A percentile compares a stretch with the other conserved stretches of the same genome.
Evolutionary conservation across 2,329 filamentous ascomycete genomes (phyloP).

Genomic region (Fusarium newnesense): DNA sequence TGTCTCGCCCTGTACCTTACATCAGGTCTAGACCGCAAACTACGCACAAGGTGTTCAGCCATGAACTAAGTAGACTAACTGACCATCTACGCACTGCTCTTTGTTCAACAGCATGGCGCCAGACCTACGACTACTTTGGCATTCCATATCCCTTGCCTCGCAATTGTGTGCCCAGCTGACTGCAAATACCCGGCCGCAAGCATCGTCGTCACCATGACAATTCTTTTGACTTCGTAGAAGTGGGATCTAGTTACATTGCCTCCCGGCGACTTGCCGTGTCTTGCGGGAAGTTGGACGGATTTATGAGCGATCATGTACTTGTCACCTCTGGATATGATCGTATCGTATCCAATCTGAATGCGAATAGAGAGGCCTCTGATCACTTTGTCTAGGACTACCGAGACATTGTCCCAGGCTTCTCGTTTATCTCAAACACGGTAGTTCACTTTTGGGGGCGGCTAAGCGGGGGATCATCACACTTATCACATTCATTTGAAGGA

Average conservation of each 20-base stretch:
- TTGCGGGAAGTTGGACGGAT: background rate
- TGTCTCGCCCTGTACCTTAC: slow-evolving; percentile 5
- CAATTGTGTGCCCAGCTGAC: background rate
- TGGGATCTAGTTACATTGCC: background rate
- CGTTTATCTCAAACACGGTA: background rate
- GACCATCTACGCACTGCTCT: background rate
- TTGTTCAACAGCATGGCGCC: slow-evolving; percentile 13
- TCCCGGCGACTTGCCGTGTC: background rate
- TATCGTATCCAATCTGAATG: background rate
- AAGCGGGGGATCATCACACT: background rate
- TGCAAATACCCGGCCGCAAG: slow-evolving; percentile 11
- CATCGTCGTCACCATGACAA: slow-evolving; percentile 5
- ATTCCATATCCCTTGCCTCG: slow-evolving; percentile 28
- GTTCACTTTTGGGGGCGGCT: background rate
- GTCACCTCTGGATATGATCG: background rate
- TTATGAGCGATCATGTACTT: background rate
- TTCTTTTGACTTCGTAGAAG: background rate
- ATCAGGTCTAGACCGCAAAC: slow-evolving; percentile 12
- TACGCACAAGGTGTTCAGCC: background rate
- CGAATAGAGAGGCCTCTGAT: background rate
- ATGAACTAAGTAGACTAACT: background rate
- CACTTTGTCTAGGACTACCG: background rate
- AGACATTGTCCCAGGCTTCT: background rate
- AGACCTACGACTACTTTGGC: background rate
- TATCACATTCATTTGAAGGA: background rate